Conservation (phyloP, 2,329 filamentous ascomycete species). For the Drechslerella stenobrocha region DNA sequence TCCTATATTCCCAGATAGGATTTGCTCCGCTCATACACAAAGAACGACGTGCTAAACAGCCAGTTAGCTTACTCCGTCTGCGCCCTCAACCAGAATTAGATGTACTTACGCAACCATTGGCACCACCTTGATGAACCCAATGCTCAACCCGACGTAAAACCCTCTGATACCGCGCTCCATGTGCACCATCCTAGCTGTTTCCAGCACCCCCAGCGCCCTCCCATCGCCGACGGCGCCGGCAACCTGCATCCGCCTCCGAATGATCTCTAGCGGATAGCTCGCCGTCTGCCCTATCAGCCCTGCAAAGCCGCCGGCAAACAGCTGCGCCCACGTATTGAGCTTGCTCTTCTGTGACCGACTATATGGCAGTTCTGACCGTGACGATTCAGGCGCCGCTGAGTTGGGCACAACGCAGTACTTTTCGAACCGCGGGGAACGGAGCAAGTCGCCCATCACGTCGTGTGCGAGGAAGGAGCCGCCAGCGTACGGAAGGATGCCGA, state of each 20-base stretch:
- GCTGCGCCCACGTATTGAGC: constrained; percentile 81
- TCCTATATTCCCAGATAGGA: constrained; percentile 59
- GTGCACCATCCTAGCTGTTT: constrained; percentile 76
- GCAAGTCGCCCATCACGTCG: constrained; percentile 81
- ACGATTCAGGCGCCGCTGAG: constrained; percentile 56
- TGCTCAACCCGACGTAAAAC: constrained; percentile 89
- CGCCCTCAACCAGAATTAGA: neutral
- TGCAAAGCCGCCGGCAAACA: constrained; percentile 79
- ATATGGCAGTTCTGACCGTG: constrained; percentile 54
- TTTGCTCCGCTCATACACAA: constrained; percentile 69
- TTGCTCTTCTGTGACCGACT: constrained; percentile 63
- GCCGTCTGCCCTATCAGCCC: constrained; percentile 87
- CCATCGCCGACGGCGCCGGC: constrained; percentile 92
- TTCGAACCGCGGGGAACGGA: constrained; percentile 70
- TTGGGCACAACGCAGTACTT: constrained; percentile 74
- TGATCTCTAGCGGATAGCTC: constrained; percentile 91
- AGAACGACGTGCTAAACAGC: constrained; percentile 62
- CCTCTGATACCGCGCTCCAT: constrained; percentile 74
- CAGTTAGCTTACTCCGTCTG: constrained; percentile 30
- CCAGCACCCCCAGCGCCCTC: constrained; percentile 72
- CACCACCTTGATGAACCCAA: constrained; percentile 92
- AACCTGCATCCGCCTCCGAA: constrained; percentile 92
- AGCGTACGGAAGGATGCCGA: constrained; percentile 96
- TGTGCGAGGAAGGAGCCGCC: constrained; percentile 95
- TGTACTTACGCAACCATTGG: constrained; percentile 71